phyloP scores from a whole-genome alignment of 1,284 basidiomycete genomes.

The Malassezia slooffiae region DNA sequence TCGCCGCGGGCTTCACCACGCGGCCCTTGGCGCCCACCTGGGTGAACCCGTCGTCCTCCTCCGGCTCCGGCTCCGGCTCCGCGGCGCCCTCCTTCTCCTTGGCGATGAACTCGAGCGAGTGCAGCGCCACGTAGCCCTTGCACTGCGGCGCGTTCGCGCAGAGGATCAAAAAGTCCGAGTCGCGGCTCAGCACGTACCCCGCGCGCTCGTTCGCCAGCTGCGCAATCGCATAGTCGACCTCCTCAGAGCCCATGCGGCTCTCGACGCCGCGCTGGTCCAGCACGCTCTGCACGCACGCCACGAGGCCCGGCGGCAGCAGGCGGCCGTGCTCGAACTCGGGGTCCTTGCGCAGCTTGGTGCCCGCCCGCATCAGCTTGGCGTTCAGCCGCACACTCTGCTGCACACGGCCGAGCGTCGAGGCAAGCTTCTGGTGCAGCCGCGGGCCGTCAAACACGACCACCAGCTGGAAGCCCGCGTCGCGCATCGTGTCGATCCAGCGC shows the following conservation, averaged over 20 bases:
- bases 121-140: slow-evolving; percentile 12
- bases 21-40: slow-evolving; percentile 8
- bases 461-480: slow-evolving; percentile 10
- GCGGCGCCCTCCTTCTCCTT: slow-evolving; percentile 4
- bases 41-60: slow-evolving; percentile 12
- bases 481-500: slow-evolving; percentile 9
- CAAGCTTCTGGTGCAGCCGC: slow-evolving; percentile 15
- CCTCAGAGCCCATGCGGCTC: slow-evolving; percentile 12
- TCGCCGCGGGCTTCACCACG: slow-evolving; percentile 7
- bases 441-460: slow-evolving; percentile 15
- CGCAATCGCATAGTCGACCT: slow-evolving; percentile 11
- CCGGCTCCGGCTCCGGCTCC: slow-evolving; percentile 2
- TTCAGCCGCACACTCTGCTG: slow-evolving; percentile 17
- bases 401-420: slow-evolving; percentile 8
- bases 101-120: slow-evolving; percentile 8
- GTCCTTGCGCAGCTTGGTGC: slow-evolving; percentile 12
- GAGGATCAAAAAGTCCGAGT: slow-evolving; percentile 17
- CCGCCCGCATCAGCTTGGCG: slow-evolving; percentile 16
- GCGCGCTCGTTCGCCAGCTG: slow-evolving; percentile 14
- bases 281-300: slow-evolving; percentile 7
- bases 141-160: slow-evolving; percentile 12
- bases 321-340: slow-evolving; percentile 14
- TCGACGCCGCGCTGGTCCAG: slow-evolving; percentile 6
- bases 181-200: slow-evolving; percentile 15
- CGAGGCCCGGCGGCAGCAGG: slow-evolving; percentile 12